Evolutionary conservation across 1,284 basidiomycete species (phyloP), one percentile per base, ranked within the genome.

Genomic region (Leccinum subrobustum): DNA sequence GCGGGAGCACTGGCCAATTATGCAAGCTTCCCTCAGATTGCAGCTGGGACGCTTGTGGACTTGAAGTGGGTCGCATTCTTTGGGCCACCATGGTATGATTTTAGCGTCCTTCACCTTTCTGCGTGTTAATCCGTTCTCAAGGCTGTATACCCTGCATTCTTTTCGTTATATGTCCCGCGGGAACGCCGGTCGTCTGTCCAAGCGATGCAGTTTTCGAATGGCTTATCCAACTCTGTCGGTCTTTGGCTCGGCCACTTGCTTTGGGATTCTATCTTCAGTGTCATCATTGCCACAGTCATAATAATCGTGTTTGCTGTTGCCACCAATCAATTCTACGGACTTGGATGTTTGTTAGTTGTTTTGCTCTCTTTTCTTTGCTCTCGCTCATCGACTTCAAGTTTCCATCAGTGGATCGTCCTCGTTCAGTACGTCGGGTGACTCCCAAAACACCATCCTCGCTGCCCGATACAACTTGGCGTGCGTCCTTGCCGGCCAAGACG

Each of bases 401-500:
- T 18, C 12, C 18, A 47, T 20, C 63, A 92, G 84, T 92, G 90
- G 86, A 68, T 92, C 6, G 78, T 90, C 1, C 76, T 91, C 44
- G 81, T 88, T 3, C 75, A 91, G 16, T 92, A 92, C 65, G 90
- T 78, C 85, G 16, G 64, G 77, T 1, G 74, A 73, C 16, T 86
- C 89, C 0, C 82, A 84, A 63, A 78, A 83, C 68, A 93, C 90
- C 27, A 91, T 96, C 73, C 86, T 91, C 7, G 75, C 81, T 12
- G 88, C 93, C n/a, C 88, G 95, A 67, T 88, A 86, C 77, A 81
- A 83, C 61, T 85, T 92, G 1, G 89, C 93, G 1, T 81, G 86
- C 61, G 86, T 96, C 67, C 81, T 96, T 48, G 85, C 90, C 3
- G 93, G 95, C 27, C 83, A 86, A 52, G 94, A 96, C 70, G 89